Percentiles rank a stretch among this genome's conserved stretches.
phyloP scores from a whole-genome alignment of 768 basidiomycete species.

The Suillus brevipes region DNA sequence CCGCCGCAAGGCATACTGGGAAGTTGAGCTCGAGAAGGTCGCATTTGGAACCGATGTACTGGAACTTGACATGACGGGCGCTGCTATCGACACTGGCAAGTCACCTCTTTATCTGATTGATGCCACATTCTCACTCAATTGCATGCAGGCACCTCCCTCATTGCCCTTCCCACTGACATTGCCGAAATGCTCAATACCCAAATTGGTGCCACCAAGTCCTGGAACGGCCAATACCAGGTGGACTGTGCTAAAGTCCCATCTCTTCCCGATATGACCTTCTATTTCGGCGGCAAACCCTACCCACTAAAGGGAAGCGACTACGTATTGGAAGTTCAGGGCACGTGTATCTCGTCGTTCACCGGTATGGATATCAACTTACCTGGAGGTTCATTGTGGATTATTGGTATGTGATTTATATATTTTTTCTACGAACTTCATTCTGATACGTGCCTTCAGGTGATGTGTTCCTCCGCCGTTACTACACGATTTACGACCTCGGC shows the following conservation, averaged over 20 bases:
- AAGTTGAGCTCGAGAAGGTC: constrained; percentile 90
- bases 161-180: constrained; percentile 89
- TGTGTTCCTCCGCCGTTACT: constrained; percentile 89
- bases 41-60: constrained; percentile 83
- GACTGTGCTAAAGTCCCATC: constrained; percentile 83
- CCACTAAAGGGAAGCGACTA: constrained; percentile 84
- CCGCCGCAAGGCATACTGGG: constrained; percentile 96
- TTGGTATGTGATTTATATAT: constrained; percentile 52
- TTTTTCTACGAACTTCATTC: constrained; percentile 10
- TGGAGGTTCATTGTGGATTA: constrained; percentile 81
- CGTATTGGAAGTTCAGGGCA: constrained; percentile 85
- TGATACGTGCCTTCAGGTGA: constrained; percentile 50
- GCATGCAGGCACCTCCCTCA: constrained; percentile 79
- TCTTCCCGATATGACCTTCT: constrained; percentile 84
- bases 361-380: constrained; percentile 88
- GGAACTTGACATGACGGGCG: constrained; percentile 91
- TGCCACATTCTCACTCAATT: constrained; percentile 10
- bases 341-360: constrained; percentile 92
- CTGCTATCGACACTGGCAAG: constrained; percentile 85
- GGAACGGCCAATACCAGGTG: constrained; percentile 95
- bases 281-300: constrained; percentile 79
- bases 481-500: constrained; percentile 85
- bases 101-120: constrained; percentile 5
- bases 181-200: constrained; percentile 97
- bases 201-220: constrained; percentile 91